Base-by-base conservation (phyloP, 1,139 yeast genomes). In the Trichomonascaceae sp. region DNA sequence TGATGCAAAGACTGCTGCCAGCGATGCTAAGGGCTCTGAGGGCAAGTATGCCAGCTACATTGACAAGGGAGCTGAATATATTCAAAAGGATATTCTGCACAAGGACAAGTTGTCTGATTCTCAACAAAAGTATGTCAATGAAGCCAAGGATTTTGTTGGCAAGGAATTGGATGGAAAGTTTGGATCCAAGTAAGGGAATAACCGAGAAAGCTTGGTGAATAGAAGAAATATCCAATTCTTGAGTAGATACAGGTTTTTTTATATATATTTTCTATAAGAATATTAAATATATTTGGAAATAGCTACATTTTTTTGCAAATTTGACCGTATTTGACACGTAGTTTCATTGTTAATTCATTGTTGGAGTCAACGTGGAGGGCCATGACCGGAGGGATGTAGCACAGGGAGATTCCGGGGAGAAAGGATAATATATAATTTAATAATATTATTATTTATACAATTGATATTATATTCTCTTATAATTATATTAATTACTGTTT, bases 41-140 rank as follows among this genome's bases (percentile, higher is more conserved):
- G 60, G 61, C 45, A 54, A 63, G 56, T 63, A 64, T 60, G 63
- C 62, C 57, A 30, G 52, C 49, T 66, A 64, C 59, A 56, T 66
- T 53, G 52, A 55, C 55, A 57, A 65, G 61, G 69, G 69, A 43
- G 63, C 66, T 49, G 51, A 55, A 45, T 53, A 58, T 51, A 63
- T 61, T 44, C 67, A 65, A 59, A 55, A 60, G 58, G 61, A 64
- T 50, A 57, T 61, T 55, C 45, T 61, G 48, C 52, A 59, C 53
- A 53, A 57, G 49, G 64, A 63, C 55, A 54, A 59, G 52, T 17
- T 58, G 52, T 51, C 60, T 13, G 61, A 58, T 38, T 22, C 52
- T 48, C 60, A 58, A 54, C 54, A 59, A 58, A 50, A 51, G 43
- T 60, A 59, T 43, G 60, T 61, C 53, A 55, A 61, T 50, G 53